These are phyloP conservation scores for Candida piceae DNA, from an alignment of 805 yeast species.

Conservation along the genomic window DNA sequence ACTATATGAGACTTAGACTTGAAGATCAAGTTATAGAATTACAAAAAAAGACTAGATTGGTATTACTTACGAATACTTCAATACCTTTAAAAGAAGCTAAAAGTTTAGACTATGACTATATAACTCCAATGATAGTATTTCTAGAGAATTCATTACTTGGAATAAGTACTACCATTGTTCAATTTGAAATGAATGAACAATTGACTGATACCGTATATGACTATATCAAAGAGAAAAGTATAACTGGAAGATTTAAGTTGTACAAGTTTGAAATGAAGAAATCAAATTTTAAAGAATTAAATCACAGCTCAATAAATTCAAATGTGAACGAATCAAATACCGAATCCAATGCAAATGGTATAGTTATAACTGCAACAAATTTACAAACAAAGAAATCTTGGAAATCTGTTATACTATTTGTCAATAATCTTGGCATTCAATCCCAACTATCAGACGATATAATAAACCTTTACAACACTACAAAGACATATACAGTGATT, in stretches of 20 bases:
- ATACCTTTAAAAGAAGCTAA: neutral
- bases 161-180: conserved; percentile 6
- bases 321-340: too few species aligned
- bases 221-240: neutral
- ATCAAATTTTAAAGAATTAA: neutral
- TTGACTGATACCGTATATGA: neutral
- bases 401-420: neutral
- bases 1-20: conserved; percentile 17
- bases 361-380: neutral
- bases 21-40: conserved; percentile 20
- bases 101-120: conserved; percentile 1
- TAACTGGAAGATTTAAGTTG: neutral
- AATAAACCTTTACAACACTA: neutral
- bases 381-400: neutral
- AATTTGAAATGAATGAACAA: conserved; percentile 1
- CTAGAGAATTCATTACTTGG: conserved; percentile 10
- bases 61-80: conserved; percentile 4
- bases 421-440: neutral
- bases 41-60: conserved; percentile 13
- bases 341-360: neutral
- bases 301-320: too few species aligned
- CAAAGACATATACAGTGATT: conserved; percentile 1
- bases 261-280: neutral
- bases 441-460: neutral
- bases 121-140: conserved; percentile 7